phyloP scores from a whole-genome alignment of 2,329 filamentous ascomycete genomes.

The Apiospora kogelbergensis region DNA sequence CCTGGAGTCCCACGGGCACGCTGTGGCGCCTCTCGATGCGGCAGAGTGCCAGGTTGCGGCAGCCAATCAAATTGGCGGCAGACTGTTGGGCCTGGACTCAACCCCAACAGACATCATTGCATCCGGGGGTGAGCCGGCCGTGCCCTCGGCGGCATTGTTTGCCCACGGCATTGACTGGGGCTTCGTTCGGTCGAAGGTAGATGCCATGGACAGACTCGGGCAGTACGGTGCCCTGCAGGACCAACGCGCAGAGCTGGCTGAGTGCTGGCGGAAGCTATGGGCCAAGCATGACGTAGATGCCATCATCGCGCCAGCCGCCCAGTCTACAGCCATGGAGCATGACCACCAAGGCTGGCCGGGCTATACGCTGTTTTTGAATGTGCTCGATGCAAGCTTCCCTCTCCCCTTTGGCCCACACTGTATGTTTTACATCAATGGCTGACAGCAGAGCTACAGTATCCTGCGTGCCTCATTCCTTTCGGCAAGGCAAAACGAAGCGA shows the following conservation, averaged over 20 bases:
- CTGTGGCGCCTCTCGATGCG: not conserved
- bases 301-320: conserved; percentile 15
- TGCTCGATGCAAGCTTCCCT: conserved; percentile 20
- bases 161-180: not conserved
- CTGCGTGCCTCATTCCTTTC: not conserved
- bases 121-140: conserved; percentile 13
- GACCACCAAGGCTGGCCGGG: conserved; percentile 17
- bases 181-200: conserved; percentile 8
- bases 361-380: conserved; percentile 16
- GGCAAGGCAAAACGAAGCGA: not conserved
- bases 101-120: conserved; percentile 12
- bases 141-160: conserved; percentile 11
- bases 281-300: conserved; percentile 14
- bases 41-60: not conserved
- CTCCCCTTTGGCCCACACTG: no score
- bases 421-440: not conserved
- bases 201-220: conserved; percentile 11
- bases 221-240: conserved; percentile 13
- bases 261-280: conserved; percentile 17
- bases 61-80: not conserved
- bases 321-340: conserved; percentile 19
- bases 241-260: conserved; percentile 14
- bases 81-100: conserved; percentile 16
- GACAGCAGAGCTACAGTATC: not conserved
- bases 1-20: not conserved